Conservation (phyloP, 306 rosid species). For the Vigna nakashimae region DNA sequence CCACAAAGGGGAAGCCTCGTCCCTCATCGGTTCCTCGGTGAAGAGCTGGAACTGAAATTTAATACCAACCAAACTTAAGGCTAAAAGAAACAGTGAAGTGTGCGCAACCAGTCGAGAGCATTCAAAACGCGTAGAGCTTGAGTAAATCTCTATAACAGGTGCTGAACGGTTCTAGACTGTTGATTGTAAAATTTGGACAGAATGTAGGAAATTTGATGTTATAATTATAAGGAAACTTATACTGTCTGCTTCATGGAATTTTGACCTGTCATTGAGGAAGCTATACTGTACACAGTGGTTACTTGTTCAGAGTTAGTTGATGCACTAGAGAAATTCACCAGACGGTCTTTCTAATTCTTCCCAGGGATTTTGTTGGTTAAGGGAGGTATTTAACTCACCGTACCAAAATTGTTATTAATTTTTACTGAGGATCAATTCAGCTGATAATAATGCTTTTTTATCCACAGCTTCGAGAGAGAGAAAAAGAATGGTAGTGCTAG, state of each 20-base stretch:
- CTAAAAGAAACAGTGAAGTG: constrained; percentile 19
- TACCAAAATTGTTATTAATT: not conserved
- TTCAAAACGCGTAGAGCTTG: constrained; percentile 26
- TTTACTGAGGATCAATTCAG: not conserved
- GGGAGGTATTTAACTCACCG: not conserved
- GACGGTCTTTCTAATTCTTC: not conserved
- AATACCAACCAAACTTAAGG: constrained; percentile 26
- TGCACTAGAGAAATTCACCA: not conserved
- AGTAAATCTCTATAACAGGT: constrained; percentile 31
- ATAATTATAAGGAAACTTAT: constrained; percentile 29
- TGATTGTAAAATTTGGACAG: constrained; percentile 40
- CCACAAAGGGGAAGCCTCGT: constrained; percentile 88
- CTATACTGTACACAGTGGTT: constrained; percentile 19
- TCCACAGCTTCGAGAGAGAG: not conserved
- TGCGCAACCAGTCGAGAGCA: constrained; percentile 21
- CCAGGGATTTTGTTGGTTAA: not conserved
- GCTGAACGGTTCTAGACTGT: constrained; percentile 3
- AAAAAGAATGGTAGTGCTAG: not conserved
- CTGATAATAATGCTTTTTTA: not conserved
- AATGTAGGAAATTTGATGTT: constrained; percentile 44
- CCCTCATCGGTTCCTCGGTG: constrained; percentile 62
- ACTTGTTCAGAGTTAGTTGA: constrained; percentile 29
- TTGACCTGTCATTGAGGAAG: constrained; percentile 36
- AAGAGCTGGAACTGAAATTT: constrained; percentile 38
- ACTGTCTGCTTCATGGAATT: constrained; percentile 13